Evolutionary conservation across 257 asterid species (phyloP), one percentile per base, ranked within the genome.

Genomic region (Jasminum sambac): DNA sequence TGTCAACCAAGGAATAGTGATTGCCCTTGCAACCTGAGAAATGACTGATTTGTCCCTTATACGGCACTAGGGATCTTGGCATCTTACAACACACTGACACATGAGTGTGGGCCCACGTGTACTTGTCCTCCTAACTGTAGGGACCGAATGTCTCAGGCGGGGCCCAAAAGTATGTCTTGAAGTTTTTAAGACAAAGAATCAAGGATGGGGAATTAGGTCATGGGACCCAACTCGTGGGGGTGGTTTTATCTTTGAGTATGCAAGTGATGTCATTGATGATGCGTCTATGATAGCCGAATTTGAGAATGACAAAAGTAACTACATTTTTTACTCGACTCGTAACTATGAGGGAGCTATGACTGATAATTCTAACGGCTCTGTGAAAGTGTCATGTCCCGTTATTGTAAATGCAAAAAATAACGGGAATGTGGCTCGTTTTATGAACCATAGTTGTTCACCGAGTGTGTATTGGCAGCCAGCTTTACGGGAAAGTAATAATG

Each of bases 161-260:
- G 88, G 85, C 26, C 66, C 67, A 36, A 83, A 80, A 74, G 72
- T 69, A 23, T 77, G 78, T 44, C 63, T 83, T 16, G 88, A 83
- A 66, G 88, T 83, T 62, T 83, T 80, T 64, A 83, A 73, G 66
- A 83, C 88, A 73, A 76, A 70, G 72, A 79, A 76, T 68, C 72
- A 73, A 78, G 88, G 85, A 13, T 83, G 88, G 88, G 88, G 88
- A 43, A 85, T 83, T 64, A 83, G 88, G 75, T 83, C 88, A 8
- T 83, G 88, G 88, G 85, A 83, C 68, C 84, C 88, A 41, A 83
- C 80, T 37, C 88, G 84, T n/a, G 79, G 74, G 8, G 88, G 88
- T 38, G 78, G 80, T 2, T 83, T 83, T 78, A 66, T 83, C 21
- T 83, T 84, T 61, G 85, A 83, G 75, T 83, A 80, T 80, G 88